A percentile compares a stretch with the other conserved stretches of the same genome.
These are phyloP conservation scores for Trametes meyenii DNA, from an alignment of 768 basidiomycete genomes.

Conservation along the genomic window DNA sequence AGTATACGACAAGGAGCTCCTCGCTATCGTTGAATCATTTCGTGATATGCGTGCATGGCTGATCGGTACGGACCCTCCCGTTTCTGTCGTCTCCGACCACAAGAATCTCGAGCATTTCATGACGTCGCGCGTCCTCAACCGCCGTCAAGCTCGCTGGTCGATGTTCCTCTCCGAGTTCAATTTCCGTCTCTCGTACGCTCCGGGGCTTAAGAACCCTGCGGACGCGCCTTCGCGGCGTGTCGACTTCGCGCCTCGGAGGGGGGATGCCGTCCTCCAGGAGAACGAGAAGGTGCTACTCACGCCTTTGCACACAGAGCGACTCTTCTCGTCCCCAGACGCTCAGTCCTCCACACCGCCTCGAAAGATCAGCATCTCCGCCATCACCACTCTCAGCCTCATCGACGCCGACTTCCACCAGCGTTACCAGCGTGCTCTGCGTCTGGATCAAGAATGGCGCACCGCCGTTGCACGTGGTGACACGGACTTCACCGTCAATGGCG, in stretches of 20 bases:
- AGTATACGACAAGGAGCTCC: no score
- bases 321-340: background rate
- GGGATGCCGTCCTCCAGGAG: conserved; percentile 8
- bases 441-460: conserved; percentile 25
- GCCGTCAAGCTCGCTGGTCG: no score
- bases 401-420: conserved; percentile 23
- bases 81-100: conserved; percentile 34
- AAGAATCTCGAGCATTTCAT: no score
- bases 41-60: conserved; percentile 37
- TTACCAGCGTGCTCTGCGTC: conserved; percentile 23
- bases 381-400: no score
- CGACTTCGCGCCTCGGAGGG: no score
- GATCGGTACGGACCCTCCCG: conserved; percentile 22
- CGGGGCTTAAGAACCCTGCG: no score
- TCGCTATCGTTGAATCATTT: conserved; percentile 45
- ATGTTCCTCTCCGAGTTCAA: no score
- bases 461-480: conserved; percentile 19
- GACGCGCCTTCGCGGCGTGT: conserved; percentile 30
- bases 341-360: conserved; percentile 13
- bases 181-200: no score
- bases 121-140: no score
- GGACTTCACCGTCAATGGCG: conserved; percentile 14
- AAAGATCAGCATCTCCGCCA: conserved; percentile 25
- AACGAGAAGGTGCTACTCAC: conserved; percentile 14
- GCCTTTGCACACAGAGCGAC: no score